Evolutionary conservation across 768 basidiomycete genomes (phyloP).

Genomic region (Cystobasidium ongulense): DNA sequence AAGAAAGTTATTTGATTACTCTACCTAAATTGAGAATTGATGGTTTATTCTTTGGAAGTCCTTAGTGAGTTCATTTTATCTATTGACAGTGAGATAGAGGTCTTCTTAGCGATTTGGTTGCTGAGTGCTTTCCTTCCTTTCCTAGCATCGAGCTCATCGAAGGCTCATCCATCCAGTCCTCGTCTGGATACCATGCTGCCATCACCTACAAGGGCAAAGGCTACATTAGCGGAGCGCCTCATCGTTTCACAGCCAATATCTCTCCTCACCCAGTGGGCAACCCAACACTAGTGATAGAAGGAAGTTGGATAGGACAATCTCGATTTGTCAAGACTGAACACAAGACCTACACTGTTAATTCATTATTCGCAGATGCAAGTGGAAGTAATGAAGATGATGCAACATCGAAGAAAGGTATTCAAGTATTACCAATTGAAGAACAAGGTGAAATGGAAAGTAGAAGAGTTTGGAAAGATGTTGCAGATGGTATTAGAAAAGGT

Average conservation of each 20-base stretch:
- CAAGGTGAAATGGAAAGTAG: slow-evolving; percentile 78
- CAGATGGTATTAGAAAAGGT: slow-evolving; percentile 80
- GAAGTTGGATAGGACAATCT: slow-evolving; percentile 65
- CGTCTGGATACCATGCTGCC: slow-evolving; percentile 51
- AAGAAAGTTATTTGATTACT: slow-evolving; percentile 74
- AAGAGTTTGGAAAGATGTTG: slow-evolving; percentile 71
- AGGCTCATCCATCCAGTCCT: slow-evolving; percentile 64
- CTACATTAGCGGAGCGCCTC: slow-evolving; percentile 86
- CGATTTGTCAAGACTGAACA: slow-evolving; percentile 40
- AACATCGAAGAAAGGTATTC: slow-evolving; percentile 64
- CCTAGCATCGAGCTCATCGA: slow-evolving; percentile 69
- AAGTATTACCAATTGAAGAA: slow-evolving; percentile 53
- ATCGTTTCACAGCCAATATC: slow-evolving; percentile 73
- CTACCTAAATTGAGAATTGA: slow-evolving; percentile 86
- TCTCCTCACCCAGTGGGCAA: slow-evolving; percentile 44
- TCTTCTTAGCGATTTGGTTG: slow-evolving; percentile 36
- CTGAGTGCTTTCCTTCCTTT: not conserved
- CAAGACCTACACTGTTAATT: slow-evolving; percentile 48
- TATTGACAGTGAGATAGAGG: not conserved
- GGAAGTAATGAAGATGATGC: slow-evolving; percentile 34
- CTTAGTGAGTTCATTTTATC: slow-evolving; percentile 24
- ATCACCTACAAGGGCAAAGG: slow-evolving; percentile 93
- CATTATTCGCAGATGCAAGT: slow-evolving; percentile 66
- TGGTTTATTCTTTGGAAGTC: slow-evolving; percentile 49
- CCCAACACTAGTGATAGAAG: slow-evolving; percentile 58